Evolutionary conservation across 441 rosid genomes (phyloP), one percentile per base, ranked within the genome.

Genomic region (Adansonia rubrostipa): DNA sequence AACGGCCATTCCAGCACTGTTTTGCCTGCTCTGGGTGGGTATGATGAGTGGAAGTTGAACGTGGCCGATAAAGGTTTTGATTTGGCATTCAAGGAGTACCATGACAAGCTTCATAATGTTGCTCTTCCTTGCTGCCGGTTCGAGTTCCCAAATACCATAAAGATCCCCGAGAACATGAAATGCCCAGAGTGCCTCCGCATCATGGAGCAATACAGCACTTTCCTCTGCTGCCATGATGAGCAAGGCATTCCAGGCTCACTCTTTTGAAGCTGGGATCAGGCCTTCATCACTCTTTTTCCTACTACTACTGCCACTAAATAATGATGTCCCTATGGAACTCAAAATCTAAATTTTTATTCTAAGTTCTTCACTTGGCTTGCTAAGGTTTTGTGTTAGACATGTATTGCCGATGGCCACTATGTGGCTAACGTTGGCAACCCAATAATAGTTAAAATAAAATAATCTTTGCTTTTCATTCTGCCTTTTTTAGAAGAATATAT

Each of bases 171-270:
- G 0, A 83, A 67, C 77, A 82, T 91, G 86, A 89, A 82, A 57
- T 91, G 96, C 78, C 91, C 91, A 6, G 91, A 90, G 40, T 91
- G 96, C 75, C 82, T 61, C 6, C 89, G 88, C 22, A 14, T 58
- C 3, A 91, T 91, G 95, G 91, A 89, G 79, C 87, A 88, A 82
- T 83, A 86, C 86, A 75, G 79, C 19, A 75, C 85, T 56, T 91
- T 88, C 84, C 47, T 80, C 68, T 88, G 93, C 82, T 87, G 92
- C 88, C 95, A 91, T 75, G 93, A 91, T 57, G 89, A 87, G 3
- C 22, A 14, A 42, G 82, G 53, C 64, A 44, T 24, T 44, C n/a
- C 81, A 42, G 15, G 79, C 74, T 61, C 61, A 51, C 22, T 71
- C 14, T 71, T 51, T 28, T 71, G 28, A 51, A 71, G 74, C 47